phyloP scores from a whole-genome alignment of 495 filamentous ascomycete genomes.

The Penicillium tannophilum region DNA sequence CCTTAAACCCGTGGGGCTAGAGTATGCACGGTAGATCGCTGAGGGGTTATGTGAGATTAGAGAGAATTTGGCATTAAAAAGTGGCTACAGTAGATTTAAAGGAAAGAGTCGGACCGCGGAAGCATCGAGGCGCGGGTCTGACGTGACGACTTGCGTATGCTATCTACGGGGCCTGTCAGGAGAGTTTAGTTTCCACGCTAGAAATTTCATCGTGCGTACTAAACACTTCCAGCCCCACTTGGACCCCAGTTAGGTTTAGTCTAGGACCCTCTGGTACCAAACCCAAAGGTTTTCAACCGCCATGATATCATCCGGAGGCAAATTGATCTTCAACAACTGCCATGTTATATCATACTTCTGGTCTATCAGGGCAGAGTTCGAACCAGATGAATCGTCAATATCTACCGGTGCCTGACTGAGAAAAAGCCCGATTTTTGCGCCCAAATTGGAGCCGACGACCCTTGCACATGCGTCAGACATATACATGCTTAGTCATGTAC shows the following conservation, averaged over 20 bases:
- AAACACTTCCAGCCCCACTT: neutral
- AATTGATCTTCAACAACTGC: constrained; percentile 3
- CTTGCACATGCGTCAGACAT: neutral
- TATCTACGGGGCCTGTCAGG: neutral
- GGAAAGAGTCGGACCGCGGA: neutral
- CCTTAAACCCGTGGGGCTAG: neutral
- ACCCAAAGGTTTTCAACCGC: neutral
- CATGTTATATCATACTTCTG: neutral
- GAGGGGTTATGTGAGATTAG: neutral
- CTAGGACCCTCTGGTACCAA: constrained; percentile 17
- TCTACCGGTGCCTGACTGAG: neutral
- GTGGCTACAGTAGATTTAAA: neutral
- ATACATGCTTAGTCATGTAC: neutral
- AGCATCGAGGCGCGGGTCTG: constrained; percentile 15
- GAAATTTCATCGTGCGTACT: neutral
- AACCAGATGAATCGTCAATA: neutral
- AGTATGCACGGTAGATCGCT: constrained; percentile 15
- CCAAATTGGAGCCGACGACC: neutral
- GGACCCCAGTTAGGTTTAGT: neutral
- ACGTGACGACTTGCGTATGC: constrained; percentile 44
- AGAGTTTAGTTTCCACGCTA: too few relatives aligned
- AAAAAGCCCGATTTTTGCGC: neutral
- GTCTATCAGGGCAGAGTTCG: neutral
- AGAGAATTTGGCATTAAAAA: too few relatives aligned
- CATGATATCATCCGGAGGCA: constrained; percentile 20